Base-by-base conservation (phyloP, 2,329 filamentous ascomycete species). In the Aspergillus sp. region DNA sequence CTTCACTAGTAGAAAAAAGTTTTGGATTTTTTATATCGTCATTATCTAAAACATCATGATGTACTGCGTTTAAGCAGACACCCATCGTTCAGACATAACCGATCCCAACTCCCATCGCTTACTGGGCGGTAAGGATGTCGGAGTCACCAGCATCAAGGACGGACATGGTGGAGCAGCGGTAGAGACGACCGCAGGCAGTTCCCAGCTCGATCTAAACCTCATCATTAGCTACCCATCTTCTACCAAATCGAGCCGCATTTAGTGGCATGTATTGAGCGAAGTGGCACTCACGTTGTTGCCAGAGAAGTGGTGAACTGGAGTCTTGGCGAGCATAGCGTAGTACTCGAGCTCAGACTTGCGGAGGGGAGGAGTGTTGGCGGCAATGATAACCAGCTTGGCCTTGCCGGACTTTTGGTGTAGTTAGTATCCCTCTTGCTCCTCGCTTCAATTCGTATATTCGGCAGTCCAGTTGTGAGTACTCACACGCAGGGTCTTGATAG, bases 161-260 rank as follows among this genome's bases (percentile, higher is more conserved):
- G 72, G 93, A 89, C 90, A 99, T 96, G 81, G 93, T 96, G 69
- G 91, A 93, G 88, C 91, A 96, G 72, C 92, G 87, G 90, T 96
- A 99, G 77, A 99, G 90, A 86, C 98, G 98, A 85, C 95, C 95
- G 84, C 93, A 97, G 71, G 92, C 93, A 76, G 93, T 98, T 75
- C 95, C 95, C 69, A 99, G 86, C 84, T 98, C 95, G 77, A 98
- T 97, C 93, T 98, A 75, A 40, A 48, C 63, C 70, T 61, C 75
- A 64, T 71, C 74, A 84, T 89, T 82, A 88, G 86, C 85, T 68
- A 78, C 62, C 58, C 23, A 27, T 24, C 35, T 48, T 66, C 64
- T 62, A 58, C 59, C 59, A 61, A 62, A 64, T 19, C 15, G 15
- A 27, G 21, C 27, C 23, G 39, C 27, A 35, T n/a, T 44, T 37